These are phyloP conservation scores for Akanthomyces lecanii DNA, from an alignment of 2,329 filamentous ascomycete species.

Conservation along the genomic window DNA sequence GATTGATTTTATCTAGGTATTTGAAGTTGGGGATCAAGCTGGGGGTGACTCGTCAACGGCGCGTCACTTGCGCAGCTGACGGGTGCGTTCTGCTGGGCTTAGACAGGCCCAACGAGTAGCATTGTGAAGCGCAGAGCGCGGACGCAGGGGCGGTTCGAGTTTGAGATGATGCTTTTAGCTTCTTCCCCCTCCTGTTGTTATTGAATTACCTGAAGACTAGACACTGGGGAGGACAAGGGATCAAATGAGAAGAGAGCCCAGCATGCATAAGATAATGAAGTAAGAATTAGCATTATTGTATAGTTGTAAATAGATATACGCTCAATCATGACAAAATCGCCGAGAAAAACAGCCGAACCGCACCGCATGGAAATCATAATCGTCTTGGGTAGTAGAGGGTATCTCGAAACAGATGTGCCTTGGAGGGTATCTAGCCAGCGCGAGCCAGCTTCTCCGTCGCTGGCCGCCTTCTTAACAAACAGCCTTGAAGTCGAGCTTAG, in stretches of 20 bases:
- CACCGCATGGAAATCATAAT: not conserved
- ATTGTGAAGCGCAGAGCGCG: no score
- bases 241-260: not conserved
- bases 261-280: not conserved
- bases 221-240: no score
- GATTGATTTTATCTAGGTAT: no score
- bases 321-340: not conserved
- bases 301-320: not conserved
- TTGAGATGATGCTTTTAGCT: no score
- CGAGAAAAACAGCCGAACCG: not conserved
- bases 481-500: slow-evolving; percentile 24
- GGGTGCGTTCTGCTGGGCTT: no score
- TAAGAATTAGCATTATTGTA: not conserved
- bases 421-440: not conserved
- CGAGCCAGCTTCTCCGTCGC: not conserved
- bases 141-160: no score
- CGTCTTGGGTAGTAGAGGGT: not conserved
- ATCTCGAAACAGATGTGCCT: slow-evolving; percentile 3
- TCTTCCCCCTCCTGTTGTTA: no score
- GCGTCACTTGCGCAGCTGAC: no score
- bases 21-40: no score
- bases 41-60: no score
- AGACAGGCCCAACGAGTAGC: no score
- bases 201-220: no score
- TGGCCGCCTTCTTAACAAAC: not conserved